phyloP scores from a whole-genome alignment of 306 rosid genomes.

The Prunus mongolica region DNA sequence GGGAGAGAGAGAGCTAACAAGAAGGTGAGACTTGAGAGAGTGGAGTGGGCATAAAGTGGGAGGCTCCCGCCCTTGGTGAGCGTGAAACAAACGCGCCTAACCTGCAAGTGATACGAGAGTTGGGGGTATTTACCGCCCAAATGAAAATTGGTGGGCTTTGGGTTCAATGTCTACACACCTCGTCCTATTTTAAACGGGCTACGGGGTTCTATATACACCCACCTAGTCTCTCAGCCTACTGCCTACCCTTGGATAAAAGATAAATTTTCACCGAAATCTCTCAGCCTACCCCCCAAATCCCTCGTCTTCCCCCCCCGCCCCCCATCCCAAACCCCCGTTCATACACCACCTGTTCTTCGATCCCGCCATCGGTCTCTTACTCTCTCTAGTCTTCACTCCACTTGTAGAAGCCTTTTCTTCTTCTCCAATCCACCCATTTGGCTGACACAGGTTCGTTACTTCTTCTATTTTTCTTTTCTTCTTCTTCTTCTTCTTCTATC shows the following conservation, averaged over 20 bases:
- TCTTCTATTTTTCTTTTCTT: background rate
- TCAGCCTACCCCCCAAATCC: background rate
- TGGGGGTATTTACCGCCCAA: background rate
- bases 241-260: background rate
- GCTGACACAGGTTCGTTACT: background rate
- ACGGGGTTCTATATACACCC: background rate
- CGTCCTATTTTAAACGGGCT: no score
- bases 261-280: background rate
- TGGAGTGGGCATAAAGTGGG: constrained; percentile 1
- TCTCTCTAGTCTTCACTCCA: background rate
- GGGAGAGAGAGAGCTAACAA: background rate
- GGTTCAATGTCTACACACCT: background rate
- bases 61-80: constrained; percentile 43
- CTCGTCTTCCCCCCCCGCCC: background rate
- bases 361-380: background rate
- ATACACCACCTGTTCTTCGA: background rate
- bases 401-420: background rate
- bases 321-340: background rate
- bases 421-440: background rate
- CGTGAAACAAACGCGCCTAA: constrained; percentile 25
- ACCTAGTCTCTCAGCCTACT: background rate
- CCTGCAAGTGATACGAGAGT: background rate
- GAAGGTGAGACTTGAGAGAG: background rate
- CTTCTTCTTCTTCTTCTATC: background rate
- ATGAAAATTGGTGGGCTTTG: background rate